phyloP scores from a whole-genome alignment of 495 filamentous ascomycete species.

The Tricharina praecox region DNA sequence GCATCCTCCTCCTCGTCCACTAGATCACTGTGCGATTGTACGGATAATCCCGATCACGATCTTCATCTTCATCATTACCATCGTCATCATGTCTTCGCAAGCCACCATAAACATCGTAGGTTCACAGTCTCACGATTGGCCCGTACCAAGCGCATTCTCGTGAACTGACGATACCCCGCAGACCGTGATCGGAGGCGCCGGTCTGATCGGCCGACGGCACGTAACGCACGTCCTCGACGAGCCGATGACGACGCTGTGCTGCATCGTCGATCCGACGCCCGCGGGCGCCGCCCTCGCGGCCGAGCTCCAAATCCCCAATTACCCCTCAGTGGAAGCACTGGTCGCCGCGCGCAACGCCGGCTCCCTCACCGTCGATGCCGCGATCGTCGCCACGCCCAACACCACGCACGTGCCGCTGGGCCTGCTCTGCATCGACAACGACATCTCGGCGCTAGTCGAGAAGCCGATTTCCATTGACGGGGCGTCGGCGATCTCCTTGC shows the following conservation, averaged over 20 bases:
- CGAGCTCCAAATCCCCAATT: conserved; percentile 24
- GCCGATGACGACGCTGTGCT: conserved; percentile 32
- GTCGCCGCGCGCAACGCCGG: conserved; percentile 19
- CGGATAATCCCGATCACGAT: too few species aligned
- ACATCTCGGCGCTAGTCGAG: conserved; percentile 41
- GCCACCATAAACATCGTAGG: too few species aligned
- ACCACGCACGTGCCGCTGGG: conserved; percentile 38
- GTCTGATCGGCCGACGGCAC: conserved; percentile 43
- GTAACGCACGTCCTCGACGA: conserved; percentile 35
- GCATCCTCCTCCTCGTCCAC: too few species aligned
- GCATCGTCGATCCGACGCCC: conserved; percentile 34
- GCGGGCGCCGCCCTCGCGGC: conserved; percentile 18
- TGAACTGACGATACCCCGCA: too few species aligned
- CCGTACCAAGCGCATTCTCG: too few species aligned
- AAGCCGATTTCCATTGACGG: conserved; percentile 39
- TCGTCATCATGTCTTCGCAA: too few species aligned
- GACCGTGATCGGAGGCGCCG: conserved; percentile 37
- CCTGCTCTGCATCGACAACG: conserved; percentile 33
- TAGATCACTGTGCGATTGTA: too few species aligned
- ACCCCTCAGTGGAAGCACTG: conserved; percentile 30
- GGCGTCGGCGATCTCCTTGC: conserved; percentile 28
- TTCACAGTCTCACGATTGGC: too few species aligned
- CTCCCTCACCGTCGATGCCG: conserved; percentile 29
- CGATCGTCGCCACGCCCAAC: conserved; percentile 45
- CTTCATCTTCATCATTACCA: too few species aligned